Conservation (phyloP, 2,329 filamentous ascomycete genomes). For the Lecanicillium sp. region DNA sequence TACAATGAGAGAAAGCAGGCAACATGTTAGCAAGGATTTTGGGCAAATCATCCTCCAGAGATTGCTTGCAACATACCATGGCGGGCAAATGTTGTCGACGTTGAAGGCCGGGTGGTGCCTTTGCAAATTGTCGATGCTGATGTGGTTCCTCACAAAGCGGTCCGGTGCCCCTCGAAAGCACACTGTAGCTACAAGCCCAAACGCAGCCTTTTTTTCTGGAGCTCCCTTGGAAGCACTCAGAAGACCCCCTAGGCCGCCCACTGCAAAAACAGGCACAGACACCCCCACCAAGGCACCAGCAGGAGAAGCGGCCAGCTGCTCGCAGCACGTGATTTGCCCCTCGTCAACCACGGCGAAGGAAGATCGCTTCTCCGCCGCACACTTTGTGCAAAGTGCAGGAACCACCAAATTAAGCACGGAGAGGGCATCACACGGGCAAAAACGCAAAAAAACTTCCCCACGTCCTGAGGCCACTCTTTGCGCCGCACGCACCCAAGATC, state of each 20-base stretch:
- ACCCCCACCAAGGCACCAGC: constrained; percentile 16
- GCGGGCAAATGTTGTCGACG: constrained; percentile 11
- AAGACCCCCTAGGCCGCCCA: background rate
- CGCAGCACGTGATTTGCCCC: constrained; percentile 33
- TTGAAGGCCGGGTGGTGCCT: constrained; percentile 14
- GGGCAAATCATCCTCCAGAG: background rate
- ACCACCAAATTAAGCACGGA: constrained; percentile 29
- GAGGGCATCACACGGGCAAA: constrained; percentile 2
- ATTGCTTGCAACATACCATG: constrained; percentile 16
- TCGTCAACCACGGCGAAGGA: constrained; percentile 25
- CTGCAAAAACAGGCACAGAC: constrained; percentile 22
- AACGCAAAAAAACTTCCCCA: constrained; percentile 14
- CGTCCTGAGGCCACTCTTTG: constrained; percentile 17
- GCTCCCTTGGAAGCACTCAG: constrained; percentile 6
- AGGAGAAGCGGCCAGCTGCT: background rate
- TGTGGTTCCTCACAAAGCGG: constrained; percentile 13
- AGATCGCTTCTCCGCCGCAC: constrained; percentile 33
- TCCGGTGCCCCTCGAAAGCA: constrained; percentile 10
- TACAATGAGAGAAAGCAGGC: constrained; percentile 17
- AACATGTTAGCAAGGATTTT: constrained; percentile 3
- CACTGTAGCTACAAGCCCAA: constrained; percentile 1
- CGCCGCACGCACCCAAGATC: constrained; percentile 5
- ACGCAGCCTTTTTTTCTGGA: constrained; percentile 11
- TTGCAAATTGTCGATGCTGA: too few relatives aligned
- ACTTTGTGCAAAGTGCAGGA: constrained; percentile 27